Evolutionary conservation across 345 rosid species (phyloP), one percentile per base, ranked within the genome.

Genomic region (Mangifera indica): DNA sequence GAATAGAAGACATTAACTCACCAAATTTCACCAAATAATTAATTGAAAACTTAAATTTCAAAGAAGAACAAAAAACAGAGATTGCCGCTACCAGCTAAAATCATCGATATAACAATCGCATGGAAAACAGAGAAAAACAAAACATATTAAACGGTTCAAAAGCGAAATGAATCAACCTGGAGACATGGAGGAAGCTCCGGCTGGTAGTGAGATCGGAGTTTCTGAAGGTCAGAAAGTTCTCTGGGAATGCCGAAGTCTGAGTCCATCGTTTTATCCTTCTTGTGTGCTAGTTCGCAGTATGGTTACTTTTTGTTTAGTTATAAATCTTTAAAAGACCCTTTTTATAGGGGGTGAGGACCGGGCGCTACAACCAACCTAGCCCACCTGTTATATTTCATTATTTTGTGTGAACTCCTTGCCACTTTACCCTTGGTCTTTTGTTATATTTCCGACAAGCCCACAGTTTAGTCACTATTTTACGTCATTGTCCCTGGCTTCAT

Each of bases 121-220:
- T 7, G 8, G 7, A 37, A 37, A 37, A 18, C 4, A 52, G 24
- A 54, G 29, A 66, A 1, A 34, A 32, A 60, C 7, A 53, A 17
- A 32, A 60, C 7, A 53, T 18, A 6, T n/a, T 37, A 37, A 37
- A 18, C 57, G 8, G 20, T 15, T 4, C n/a, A 0, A 53, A 9
- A 21, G 58, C 3, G n/a, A 49, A 13, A 13, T 13, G n/a, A 15
- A 49, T 49, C 0, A 15, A 89, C 97, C 97, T 93, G 93, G 26
- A 93, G 98, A 58, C 98, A 93, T 49, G 97, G 97, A 85, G 98
- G 97, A 71, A 93, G 88, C 49, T 82, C 87, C 2, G 98, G 96
- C 0, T 83, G 91, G 83, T 94, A 88, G 53, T 78, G 88, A 71
- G 97, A 88, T 61, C 98, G 90, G 71, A 79, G 88, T 63, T 89